These are phyloP conservation scores for Mycena chlorophos DNA, from an alignment of 768 basidiomycete species.

Conservation along the genomic window DNA sequence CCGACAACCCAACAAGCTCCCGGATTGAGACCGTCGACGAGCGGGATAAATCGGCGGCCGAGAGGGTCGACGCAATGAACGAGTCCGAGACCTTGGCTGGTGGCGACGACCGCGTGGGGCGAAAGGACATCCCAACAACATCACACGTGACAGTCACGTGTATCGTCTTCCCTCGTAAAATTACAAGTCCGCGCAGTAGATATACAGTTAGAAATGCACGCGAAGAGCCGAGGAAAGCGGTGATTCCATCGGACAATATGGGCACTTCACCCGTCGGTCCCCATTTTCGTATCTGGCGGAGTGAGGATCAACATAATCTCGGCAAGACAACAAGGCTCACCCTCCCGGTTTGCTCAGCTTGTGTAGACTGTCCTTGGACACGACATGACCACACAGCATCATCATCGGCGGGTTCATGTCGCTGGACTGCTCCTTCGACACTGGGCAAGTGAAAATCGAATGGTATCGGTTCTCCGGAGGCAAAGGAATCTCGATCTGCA, in stretches of 20 bases:
- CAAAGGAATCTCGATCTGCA: constrained; percentile 90
- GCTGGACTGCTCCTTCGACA: constrained; percentile 95
- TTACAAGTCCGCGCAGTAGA: background rate
- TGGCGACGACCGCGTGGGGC: constrained; percentile 35
- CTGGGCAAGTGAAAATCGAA: constrained; percentile 95
- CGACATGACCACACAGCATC: constrained; percentile 94
- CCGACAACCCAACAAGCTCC: constrained; percentile 54
- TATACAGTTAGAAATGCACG: constrained; percentile 56
- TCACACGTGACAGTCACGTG: background rate
- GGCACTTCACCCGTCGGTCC: constrained; percentile 87
- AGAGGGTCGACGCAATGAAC: constrained; percentile 16
- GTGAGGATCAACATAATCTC: background rate
- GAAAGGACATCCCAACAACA: constrained; percentile 31
- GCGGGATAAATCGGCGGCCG: constrained; percentile 39
- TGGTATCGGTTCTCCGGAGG: constrained; percentile 88
- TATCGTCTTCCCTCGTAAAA: constrained; percentile 14
- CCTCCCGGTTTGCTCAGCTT: constrained; percentile 83
- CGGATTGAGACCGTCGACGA: constrained; percentile 42
- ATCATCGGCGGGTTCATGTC: constrained; percentile 96
- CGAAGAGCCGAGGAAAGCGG: constrained; percentile 52
- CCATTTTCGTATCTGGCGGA: constrained; percentile 5
- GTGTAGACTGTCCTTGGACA: constrained; percentile 87
- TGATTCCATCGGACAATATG: constrained; percentile 91
- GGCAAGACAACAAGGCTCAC: constrained; percentile 37
- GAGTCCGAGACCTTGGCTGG: constrained; percentile 26